Evolutionary conservation across 306 rosid species (phyloP), one percentile per base, ranked within the genome.

Genomic region (Quercus rubra): DNA sequence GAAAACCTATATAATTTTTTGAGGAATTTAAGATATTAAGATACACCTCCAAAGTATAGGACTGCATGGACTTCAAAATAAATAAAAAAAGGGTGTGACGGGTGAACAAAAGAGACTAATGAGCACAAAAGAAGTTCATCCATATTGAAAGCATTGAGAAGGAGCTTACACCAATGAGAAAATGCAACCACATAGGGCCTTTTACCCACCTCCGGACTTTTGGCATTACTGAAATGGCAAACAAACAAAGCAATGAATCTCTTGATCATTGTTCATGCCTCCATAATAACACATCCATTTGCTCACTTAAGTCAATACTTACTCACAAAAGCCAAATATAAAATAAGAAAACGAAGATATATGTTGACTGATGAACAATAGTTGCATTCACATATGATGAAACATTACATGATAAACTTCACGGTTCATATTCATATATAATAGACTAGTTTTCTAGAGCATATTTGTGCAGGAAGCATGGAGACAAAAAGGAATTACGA

Each of bases 181-280:
- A 94, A 86, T 94, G 98, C 84, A 94, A 64, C 97, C 97, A 94
- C 97, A 94, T 94, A 6, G 97, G 97, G 71, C 98, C 98, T 84
- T 92, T 94, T 38, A 91, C 81, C 57, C 54, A 68, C 76, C 88
- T 88, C 75, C 69, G 88, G 64, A 94, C 92, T 72, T 82, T 73
- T 46, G 98, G 98, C 97, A 94, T 92, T 84, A 94, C 98, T 92
- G 92, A 87, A 91, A 14, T 43, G 71, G 28, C 18, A 70, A 51
- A 75, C 81, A 23, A 71, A 82, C 35, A 46, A 70, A 78, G n/a
- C 9, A 73, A 7, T 68, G 18, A 35, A 68, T 68, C 52, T 17
- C 14, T 31, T 19, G 46, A 68, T 68, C 72, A 35, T 4, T 33
- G 72, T n/a, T 67, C 72, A 33, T 12, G 8, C 17, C 33, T 38